Percentiles rank a stretch among this genome's conserved stretches.
phyloP scores from a whole-genome alignment of 768 basidiomycete genomes.

The Trichaptum fuscoviolaceum region DNA sequence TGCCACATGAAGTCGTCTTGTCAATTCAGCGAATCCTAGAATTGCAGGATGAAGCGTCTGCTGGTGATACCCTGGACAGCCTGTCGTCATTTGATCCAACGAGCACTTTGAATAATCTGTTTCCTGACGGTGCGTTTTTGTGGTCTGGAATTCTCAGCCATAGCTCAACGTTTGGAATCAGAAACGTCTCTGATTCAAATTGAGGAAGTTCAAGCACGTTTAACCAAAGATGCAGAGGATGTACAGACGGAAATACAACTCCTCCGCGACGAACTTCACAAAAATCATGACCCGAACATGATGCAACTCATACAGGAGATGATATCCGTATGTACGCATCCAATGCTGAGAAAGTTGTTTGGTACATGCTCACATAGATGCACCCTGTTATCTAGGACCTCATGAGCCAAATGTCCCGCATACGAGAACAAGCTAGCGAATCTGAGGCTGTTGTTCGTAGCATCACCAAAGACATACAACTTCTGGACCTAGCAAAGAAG shows the following conservation, averaged over 20 bases:
- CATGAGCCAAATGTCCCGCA: slow-evolving; percentile 91
- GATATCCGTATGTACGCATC: slow-evolving; percentile 68
- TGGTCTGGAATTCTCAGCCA: neutral
- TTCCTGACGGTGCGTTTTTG: slow-evolving; percentile 66
- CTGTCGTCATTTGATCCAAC: slow-evolving; percentile 15
- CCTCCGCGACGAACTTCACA: slow-evolving; percentile 61
- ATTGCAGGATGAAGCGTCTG: slow-evolving; percentile 24
- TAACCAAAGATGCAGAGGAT: slow-evolving; percentile 63
- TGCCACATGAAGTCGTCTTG: slow-evolving; percentile 62
- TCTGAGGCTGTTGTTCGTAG: slow-evolving; percentile 93
- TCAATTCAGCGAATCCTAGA: slow-evolving; percentile 70
- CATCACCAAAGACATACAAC: slow-evolving; percentile 95
- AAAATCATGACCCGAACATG: slow-evolving; percentile 79
- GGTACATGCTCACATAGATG: slow-evolving; percentile 9
- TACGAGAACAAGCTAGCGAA: slow-evolving; percentile 94
- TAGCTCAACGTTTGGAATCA: slow-evolving; percentile 24
- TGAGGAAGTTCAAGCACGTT: slow-evolving; percentile 60
- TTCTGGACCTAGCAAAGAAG: slow-evolving; percentile 88
- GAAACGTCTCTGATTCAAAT: slow-evolving; percentile 74
- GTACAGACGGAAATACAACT: slow-evolving; percentile 67
- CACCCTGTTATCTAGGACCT: slow-evolving; percentile 57
- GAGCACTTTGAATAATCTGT: slow-evolving; percentile 53
- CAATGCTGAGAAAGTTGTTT: neutral
- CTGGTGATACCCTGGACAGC: slow-evolving; percentile 7
- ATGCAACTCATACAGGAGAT: slow-evolving; percentile 94